phyloP scores from a whole-genome alignment of 345 rosid species.

The Eucalyptus cloeziana region DNA sequence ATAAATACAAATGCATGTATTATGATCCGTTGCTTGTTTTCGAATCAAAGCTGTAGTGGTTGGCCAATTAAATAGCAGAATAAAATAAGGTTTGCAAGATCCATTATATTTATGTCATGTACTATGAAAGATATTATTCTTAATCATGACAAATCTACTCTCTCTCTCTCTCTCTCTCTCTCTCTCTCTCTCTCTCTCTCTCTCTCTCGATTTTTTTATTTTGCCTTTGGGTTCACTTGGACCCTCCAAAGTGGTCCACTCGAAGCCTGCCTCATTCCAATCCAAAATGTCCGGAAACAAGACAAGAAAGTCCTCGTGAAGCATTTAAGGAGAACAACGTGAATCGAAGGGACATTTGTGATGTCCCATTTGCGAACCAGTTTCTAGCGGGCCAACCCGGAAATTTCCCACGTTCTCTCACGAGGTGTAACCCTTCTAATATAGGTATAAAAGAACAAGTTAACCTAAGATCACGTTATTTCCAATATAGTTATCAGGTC shows the following conservation, averaged over 20 bases:
- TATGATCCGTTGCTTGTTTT: neutral
- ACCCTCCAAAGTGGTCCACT: neutral
- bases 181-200: neutral
- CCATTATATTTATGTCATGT: neutral
- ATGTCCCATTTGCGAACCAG: neutral
- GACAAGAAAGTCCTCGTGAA: neutral
- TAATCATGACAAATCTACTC: neutral
- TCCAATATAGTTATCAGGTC: neutral
- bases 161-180: too few relatives aligned
- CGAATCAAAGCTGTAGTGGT: neutral
- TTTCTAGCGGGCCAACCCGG: neutral
- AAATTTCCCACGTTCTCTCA: neutral
- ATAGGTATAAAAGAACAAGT: neutral
- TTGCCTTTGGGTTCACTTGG: neutral
- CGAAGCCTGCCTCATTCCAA: neutral
- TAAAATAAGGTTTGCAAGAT: neutral
- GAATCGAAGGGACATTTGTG: neutral
- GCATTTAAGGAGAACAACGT: neutral
- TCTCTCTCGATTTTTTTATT: neutral
- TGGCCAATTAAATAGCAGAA: neutral
- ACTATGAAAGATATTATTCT: neutral
- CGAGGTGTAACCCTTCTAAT: neutral
- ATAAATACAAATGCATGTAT: neutral
- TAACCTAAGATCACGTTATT: neutral
- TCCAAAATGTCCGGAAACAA: neutral